Base-by-base conservation (phyloP, 1,284 basidiomycete species). In the Testicularia cyperi region DNA sequence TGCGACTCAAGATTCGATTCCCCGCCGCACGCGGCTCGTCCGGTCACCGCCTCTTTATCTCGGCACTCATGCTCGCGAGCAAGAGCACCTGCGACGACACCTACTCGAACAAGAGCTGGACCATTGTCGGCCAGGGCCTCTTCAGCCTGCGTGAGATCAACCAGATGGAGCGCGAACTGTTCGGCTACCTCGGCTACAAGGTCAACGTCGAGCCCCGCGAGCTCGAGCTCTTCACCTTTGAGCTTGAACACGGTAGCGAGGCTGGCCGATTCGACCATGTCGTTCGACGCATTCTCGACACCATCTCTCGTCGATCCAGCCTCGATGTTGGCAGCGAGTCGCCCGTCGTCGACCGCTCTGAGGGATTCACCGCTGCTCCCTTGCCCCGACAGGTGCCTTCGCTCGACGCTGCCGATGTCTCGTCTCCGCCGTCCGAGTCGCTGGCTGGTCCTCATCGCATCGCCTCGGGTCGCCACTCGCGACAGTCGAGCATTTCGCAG, bases 121-220 rank as follows among this genome's bases (percentile, higher is more conserved):
- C 71, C 39, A 74, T 77, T 32, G 75, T 76, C 30, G 67, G 74
- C 18, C 75, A 77, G 37, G 71, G 71, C 16, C 54, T 77, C 30
- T 76, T 77, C 43, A 62, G 57, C 31, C 46, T 75, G 19, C 66
- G 67, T 24, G 75, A 77, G 47, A 60, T 77, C 41, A 77, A 77
- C 51, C 74, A 75, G 49, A 76, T 77, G 72, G 75, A 77, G 53
- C 68, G 75, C 25, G 75, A 77, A 48, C 61, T 77, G 21, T 74
- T 77, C 25, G 69, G 65, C n/a, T 75, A 74, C 43, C 65, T 76
- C 20, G 74, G 68, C 38, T 67, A 65, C 55, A 65, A 70, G 44
- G 66, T 76, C 44, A 69, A 70, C 33, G 69, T 72, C 5, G 44
- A 54, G 35, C 62, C 58, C n/a, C 63, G 65, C 21, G 70, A 69